Conservation (phyloP, 306 rosid species). For the Glycyrrhiza uralensis region DNA sequence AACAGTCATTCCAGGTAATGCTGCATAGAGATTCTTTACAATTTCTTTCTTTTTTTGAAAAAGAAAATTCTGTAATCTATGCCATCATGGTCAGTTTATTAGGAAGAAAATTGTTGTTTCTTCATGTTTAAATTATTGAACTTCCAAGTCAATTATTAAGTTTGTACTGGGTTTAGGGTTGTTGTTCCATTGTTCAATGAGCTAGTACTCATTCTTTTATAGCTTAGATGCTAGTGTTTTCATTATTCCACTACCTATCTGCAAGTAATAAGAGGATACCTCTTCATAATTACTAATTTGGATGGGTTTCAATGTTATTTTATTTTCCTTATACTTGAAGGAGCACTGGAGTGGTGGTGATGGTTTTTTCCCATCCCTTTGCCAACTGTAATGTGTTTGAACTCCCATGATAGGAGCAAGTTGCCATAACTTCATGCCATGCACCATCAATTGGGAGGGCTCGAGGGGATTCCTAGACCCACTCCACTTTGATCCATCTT, state of each 20-base stretch:
- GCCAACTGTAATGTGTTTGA: neutral
- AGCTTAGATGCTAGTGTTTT: neutral
- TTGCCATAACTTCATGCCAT: neutral
- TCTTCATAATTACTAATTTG: neutral
- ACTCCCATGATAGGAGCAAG: neutral
- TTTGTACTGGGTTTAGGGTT: neutral
- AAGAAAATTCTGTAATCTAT: neutral
- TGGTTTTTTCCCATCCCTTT: slow-evolving; percentile 11
- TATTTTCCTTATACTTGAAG: neutral
- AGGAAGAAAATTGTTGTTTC: slow-evolving; percentile 4
- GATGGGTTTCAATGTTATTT: neutral
- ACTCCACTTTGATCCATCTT: neutral
- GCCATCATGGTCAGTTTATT: neutral
- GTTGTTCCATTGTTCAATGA: neutral
- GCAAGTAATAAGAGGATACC: slow-evolving; percentile 1
- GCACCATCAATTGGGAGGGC: neutral
- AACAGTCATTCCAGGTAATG: slow-evolving; percentile 46
- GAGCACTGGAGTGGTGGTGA: neutral
- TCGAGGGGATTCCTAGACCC: neutral
- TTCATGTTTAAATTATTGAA: neutral
- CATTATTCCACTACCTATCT: neutral
- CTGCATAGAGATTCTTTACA: slow-evolving; percentile 5
- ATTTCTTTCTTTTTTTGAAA: neutral
- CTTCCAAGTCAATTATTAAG: neutral
- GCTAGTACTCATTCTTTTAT: neutral